These are phyloP conservation scores for Monosporascus sp. DNA, from an alignment of 2,329 filamentous ascomycete species.

Conservation along the genomic window DNA sequence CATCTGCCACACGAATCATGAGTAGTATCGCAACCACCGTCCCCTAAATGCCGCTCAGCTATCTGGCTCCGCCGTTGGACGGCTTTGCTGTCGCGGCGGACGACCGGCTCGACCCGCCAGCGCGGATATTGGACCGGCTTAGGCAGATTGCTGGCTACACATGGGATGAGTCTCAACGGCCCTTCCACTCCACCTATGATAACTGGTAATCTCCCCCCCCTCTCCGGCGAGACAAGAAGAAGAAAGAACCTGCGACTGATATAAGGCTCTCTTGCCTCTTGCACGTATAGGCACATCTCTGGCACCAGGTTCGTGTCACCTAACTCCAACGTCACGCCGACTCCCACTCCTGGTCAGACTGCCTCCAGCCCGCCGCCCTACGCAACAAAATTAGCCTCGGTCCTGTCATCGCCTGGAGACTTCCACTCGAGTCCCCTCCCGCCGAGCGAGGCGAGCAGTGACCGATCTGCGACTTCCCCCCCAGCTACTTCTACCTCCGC, in stretches of 20 bases:
- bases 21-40: background rate
- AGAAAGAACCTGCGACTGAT: background rate
- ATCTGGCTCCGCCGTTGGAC: conserved; percentile 37
- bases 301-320: conserved; percentile 56
- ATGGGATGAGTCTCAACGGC: conserved; percentile 63
- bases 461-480: conserved; percentile 33
- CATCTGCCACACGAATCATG: background rate
- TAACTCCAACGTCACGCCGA: conserved; percentile 42
- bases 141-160: conserved; percentile 69
- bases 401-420: conserved; percentile 40
- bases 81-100: conserved; percentile 44
- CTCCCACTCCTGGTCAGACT: conserved; percentile 38
- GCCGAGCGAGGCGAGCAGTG: conserved; percentile 34
- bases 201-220: conserved; percentile 58
- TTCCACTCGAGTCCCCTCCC: conserved; percentile 30
- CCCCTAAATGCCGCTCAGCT: background rate
- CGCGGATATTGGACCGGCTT: conserved; percentile 67
- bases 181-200: conserved; percentile 71
- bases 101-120: conserved; percentile 58
- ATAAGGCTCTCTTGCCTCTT: conserved; percentile 10
- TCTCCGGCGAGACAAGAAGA: background rate
- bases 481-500: conserved; percentile 29
- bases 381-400: conserved; percentile 36
- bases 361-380: conserved; percentile 39
- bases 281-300: conserved; percentile 53